Percentiles rank a stretch among this genome's conserved stretches.
phyloP scores from a whole-genome alignment of 2,329 filamentous ascomycete genomes.

The Penicillium sp. region DNA sequence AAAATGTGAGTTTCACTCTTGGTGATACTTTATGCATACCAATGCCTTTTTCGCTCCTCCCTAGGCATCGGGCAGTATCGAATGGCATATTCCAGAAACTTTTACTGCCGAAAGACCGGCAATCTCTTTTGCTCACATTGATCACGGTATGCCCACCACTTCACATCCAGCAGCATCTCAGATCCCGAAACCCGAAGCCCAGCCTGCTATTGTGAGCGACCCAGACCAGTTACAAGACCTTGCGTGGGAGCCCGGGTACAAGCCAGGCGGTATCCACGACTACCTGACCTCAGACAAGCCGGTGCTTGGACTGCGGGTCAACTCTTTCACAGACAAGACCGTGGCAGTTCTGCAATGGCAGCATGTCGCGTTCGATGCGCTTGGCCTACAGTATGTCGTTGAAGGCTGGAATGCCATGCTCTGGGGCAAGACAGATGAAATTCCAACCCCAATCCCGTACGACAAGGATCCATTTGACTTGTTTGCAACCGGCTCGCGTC shows the following conservation, averaged over 20 bases:
- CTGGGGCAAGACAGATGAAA: slow-evolving; percentile 8
- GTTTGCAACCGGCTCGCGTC: slow-evolving; percentile 4
- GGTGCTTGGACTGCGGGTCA: slow-evolving; percentile 14
- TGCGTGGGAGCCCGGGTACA: slow-evolving; percentile 15
- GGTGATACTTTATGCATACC: neutral
- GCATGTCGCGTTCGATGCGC: slow-evolving; percentile 19
- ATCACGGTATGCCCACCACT: slow-evolving; percentile 11
- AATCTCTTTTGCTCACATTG: slow-evolving; percentile 13
- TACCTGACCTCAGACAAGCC: slow-evolving; percentile 15
- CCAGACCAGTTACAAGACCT: slow-evolving; percentile 11
- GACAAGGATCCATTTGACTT: slow-evolving; percentile 12
- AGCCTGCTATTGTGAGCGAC: slow-evolving; percentile 13
- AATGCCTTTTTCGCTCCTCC: neutral
- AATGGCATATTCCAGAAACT: slow-evolving; percentile 18
- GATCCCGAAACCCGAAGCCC: slow-evolving; percentile 9
- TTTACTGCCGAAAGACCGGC: slow-evolving; percentile 12
- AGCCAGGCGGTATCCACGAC: slow-evolving; percentile 16
- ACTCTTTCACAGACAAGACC: slow-evolving; percentile 18
- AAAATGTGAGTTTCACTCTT: slow-evolving; percentile 6
- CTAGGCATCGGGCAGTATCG: slow-evolving; percentile 8
- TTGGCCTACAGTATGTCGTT: slow-evolving; percentile 17
- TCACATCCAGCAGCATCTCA: slow-evolving; percentile 12
- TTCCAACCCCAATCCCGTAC: slow-evolving; percentile 4
- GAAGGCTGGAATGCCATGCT: slow-evolving; percentile 18
- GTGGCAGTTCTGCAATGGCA: slow-evolving; percentile 17